Percentiles rank a stretch among this genome's conserved stretches.
Evolutionary conservation across 2,329 filamentous ascomycete genomes (phyloP).

Genomic region (Zymoseptoria tritici): DNA sequence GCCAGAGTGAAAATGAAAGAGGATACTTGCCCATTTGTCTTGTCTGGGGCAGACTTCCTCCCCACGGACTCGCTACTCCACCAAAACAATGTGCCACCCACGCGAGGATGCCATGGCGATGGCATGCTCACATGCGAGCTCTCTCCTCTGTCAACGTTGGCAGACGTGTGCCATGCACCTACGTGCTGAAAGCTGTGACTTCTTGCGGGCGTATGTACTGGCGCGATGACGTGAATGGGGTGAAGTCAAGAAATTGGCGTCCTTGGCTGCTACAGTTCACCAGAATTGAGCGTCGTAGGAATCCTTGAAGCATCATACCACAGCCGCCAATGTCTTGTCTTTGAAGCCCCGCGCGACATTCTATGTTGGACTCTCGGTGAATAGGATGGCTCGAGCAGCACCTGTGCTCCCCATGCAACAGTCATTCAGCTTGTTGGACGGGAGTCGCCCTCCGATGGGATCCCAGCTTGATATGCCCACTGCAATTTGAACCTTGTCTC

Average conservation of each 20-base stretch:
- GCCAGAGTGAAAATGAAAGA: background rate
- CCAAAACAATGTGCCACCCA: background rate
- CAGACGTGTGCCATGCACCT: conserved; percentile 13
- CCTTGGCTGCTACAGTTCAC: background rate
- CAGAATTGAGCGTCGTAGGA: background rate
- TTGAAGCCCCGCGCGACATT: background rate
- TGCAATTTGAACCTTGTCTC: no score
- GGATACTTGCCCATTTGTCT: background rate
- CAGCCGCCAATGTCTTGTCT: conserved; percentile 1
- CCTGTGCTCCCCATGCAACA: no score
- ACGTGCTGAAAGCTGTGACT: conserved; percentile 1
- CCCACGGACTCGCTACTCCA: background rate
- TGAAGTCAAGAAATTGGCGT: background rate
- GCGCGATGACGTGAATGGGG: background rate
- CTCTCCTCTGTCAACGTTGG: conserved; percentile 1
- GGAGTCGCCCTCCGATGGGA: no score
- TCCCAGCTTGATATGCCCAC: no score
- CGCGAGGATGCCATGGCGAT: conserved; percentile 2
- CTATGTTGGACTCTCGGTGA: no score
- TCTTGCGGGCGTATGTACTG: background rate
- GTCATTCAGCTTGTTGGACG: no score
- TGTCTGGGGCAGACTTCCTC: background rate
- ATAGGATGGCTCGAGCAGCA: no score
- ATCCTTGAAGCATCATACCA: background rate
- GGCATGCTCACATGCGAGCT: background rate